These are phyloP conservation scores for Geranium rotundifolium DNA, from an alignment of 345 rosid species.

Conservation along the genomic window DNA sequence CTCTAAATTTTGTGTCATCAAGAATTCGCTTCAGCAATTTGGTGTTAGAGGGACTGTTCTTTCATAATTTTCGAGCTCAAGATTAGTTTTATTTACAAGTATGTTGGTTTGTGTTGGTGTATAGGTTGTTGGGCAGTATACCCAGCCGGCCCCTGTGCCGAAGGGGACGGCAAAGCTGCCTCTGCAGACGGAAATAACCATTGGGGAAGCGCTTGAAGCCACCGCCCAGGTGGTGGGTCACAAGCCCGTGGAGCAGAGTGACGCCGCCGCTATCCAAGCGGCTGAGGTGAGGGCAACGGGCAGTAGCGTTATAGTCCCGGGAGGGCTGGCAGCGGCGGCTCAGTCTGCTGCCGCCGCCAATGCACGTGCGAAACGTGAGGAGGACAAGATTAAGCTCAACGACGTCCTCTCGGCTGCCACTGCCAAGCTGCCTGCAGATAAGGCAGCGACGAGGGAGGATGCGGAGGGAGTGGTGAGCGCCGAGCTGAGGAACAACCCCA, in stretches of 20 bases:
- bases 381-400: constrained; percentile 15
- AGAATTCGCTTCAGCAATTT: too few species aligned
- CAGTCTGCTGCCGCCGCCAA: constrained; percentile 20
- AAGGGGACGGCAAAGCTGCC: neutral
- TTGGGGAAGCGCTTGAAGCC: constrained; percentile 21
- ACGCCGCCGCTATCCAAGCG: constrained; percentile 16
- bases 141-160: neutral
- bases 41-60: too few species aligned
- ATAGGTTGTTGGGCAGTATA: constrained; percentile 18
- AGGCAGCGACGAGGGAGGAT: constrained; percentile 16
- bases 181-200: constrained; percentile 1
- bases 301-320: constrained; percentile 1
- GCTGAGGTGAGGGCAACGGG: constrained; percentile 16
- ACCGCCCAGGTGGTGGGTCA: constrained; percentile 8
- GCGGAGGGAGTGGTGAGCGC: constrained; percentile 21
- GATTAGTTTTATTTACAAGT: too few species aligned
- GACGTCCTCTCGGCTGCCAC: constrained; percentile 19
- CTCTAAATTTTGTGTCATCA: too few species aligned
- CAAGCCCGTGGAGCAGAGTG: constrained; percentile 15
- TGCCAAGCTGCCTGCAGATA: constrained; percentile 13
- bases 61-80: too few species aligned
- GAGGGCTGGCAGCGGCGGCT: constrained; percentile 17
- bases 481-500: constrained; percentile 16
- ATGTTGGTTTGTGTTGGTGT: too few species aligned
- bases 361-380: constrained; percentile 6